A percentile compares a stretch with the other conserved stretches of the same genome.
Evolutionary conservation across 2,329 filamentous ascomycete genomes (phyloP).

Genomic region (Alternaria gaisen): DNA sequence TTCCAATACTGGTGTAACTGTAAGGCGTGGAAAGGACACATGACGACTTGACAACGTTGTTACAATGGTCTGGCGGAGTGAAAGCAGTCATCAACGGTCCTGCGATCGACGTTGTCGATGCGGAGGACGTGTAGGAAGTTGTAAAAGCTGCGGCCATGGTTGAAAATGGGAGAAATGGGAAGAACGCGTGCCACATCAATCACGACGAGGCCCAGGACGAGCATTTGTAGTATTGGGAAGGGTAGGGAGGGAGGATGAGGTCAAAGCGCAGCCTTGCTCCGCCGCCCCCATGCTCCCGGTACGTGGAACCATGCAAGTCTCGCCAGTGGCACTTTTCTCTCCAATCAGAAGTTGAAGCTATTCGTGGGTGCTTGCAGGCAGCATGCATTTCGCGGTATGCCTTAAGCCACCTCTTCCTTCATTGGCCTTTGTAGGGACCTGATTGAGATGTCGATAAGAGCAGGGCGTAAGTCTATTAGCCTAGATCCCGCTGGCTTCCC

Average conservation of each 20-base stretch:
- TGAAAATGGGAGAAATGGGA: not conserved
- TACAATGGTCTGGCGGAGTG: not conserved
- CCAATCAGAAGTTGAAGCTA: not conserved
- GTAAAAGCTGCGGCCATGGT: not conserved
- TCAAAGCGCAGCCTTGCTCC: constrained; percentile 4
- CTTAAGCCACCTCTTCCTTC: not conserved
- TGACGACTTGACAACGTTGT: not conserved
- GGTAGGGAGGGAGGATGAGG: not conserved
- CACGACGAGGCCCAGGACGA: not conserved
- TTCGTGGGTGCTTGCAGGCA: not conserved
- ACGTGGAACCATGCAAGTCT: not conserved
- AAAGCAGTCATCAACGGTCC: constrained; percentile 2
- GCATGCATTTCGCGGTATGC: not conserved
- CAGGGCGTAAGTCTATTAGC: not conserved
- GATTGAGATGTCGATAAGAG: not conserved
- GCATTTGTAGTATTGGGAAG: not conserved
- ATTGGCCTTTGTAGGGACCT: not conserved
- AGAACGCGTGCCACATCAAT: not conserved
- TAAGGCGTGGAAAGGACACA: not conserved
- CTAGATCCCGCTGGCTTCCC: not conserved
- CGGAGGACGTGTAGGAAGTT: not conserved
- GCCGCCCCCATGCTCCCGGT: constrained; percentile 1
- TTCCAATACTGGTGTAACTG: not conserved
- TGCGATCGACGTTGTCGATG: not conserved
- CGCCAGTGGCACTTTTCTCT: not conserved